Evolutionary conservation across 306 rosid genomes (phyloP).

Genomic region (Corylus heterophylla): DNA sequence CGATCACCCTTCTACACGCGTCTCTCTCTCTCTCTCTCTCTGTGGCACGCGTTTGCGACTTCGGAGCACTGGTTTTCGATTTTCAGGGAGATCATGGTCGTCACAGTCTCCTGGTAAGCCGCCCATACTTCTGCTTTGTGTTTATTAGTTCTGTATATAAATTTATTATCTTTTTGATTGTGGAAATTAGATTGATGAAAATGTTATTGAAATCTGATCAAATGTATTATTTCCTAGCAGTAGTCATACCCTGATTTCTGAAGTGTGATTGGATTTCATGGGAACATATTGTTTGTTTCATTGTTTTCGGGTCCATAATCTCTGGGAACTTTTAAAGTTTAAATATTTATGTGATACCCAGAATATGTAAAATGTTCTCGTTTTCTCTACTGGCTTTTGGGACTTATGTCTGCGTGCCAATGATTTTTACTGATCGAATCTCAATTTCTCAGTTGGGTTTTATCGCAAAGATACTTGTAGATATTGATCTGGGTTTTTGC

Average conservation of each 20-base stretch:
- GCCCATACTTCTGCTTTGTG: background rate
- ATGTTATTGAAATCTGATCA: background rate
- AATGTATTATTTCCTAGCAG: background rate
- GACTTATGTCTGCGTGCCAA: background rate
- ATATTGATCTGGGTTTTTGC: background rate
- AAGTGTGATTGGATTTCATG: background rate
- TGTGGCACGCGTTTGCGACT: background rate
- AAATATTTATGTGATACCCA: too few species aligned
- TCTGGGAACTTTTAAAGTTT: background rate
- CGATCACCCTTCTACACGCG: background rate
- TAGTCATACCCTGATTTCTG: background rate
- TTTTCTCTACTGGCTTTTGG: background rate
- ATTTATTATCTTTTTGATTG: background rate
- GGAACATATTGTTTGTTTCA: background rate
- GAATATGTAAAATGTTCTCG: too few species aligned
- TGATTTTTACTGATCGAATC: background rate
- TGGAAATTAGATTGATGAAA: background rate
- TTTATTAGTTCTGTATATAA: background rate
- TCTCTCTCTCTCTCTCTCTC: background rate
- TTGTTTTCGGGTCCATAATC: background rate
- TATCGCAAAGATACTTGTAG: background rate
- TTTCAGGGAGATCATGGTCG: background rate
- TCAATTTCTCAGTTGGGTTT: too few species aligned
- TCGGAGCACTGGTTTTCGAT: background rate
- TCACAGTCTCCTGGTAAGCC: slow-evolving; percentile 18